Base-by-base conservation (phyloP, 345 rosid species). In the Viola odorata region DNA sequence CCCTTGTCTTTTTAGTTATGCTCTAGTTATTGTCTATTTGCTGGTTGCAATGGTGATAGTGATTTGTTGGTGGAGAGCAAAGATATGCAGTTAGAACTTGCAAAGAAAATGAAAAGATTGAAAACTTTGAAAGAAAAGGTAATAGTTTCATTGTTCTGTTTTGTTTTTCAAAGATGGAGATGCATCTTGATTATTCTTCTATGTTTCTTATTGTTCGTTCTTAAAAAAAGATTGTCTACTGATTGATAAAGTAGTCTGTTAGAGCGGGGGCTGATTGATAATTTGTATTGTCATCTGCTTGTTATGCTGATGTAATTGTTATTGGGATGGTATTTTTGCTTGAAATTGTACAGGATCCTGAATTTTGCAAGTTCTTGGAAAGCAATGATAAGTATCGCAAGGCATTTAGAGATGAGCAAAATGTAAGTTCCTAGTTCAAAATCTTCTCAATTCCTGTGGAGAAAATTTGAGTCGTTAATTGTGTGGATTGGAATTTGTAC, bases 41-140 rank as follows among this genome's bases (percentile, higher is more conserved):
- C 80, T 75, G 91, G 75, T 37, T 67, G 69, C 51, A 55, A 60
- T 52, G 55, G 62, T 42, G 76, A 58, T 53, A 8, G 44, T 68
- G 73, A 64, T 71, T 62, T 64, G 57, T 75, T 76, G 3, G 50
- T 54, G 49, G 82, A 75, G 77, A 82, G 83, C 67, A 76, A 51
- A 36, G 84, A 74, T 38, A 73, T 70, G 53, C 69, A 60, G 63
- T 63, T 63, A 39, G 78, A 80, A 60, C 82, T 91, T 61, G 62
- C 62, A 57, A 68, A 83, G 73, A 80, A 82, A 61, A 78, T 15
- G 72, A 80, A 76, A 69, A 84, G 64, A 65, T 76, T 91, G 74
- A 67, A 77, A 38, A 77, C 62, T 48, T 66, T 82, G 78, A 84
- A 80, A 63, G 71, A 73, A 56, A 87, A 84, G 92, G 97, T 84